Conservation (phyloP, 1,284 basidiomycete species). For the Anthracocystis setariae region DNA sequence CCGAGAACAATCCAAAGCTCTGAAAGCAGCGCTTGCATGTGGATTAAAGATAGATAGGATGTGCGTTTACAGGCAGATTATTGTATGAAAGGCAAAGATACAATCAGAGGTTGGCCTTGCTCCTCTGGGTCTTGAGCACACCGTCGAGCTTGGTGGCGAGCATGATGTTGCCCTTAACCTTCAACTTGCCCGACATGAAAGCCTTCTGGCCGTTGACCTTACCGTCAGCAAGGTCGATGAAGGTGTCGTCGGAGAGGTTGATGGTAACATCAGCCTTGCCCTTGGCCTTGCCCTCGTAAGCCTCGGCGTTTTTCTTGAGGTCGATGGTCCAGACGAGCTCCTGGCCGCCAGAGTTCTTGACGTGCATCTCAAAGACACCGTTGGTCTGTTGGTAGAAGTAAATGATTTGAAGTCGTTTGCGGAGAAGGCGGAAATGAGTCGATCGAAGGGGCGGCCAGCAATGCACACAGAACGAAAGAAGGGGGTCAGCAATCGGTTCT, state of each 20-base stretch:
- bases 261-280: constrained; percentile 68
- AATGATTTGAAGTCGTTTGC: neutral
- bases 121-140: constrained; percentile 60
- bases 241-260: constrained; percentile 66
- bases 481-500: too few relatives aligned
- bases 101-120: constrained; percentile 59
- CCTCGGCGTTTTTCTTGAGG: constrained; percentile 77
- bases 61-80: too few relatives aligned
- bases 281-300: constrained; percentile 67
- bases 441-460: too few relatives aligned
- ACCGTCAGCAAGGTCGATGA: constrained; percentile 66
- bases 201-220: constrained; percentile 68
- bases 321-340: constrained; percentile 83
- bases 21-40: neutral
- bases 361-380: constrained; percentile 87
- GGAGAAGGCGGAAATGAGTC: neutral
- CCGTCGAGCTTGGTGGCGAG: constrained; percentile 63
- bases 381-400: constrained; percentile 75
- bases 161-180: constrained; percentile 68
- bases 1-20: too few relatives aligned
- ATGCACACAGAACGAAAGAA: neutral
- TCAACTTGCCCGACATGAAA: constrained; percentile 67
- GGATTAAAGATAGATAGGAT: neutral
- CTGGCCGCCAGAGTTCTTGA: constrained; percentile 81
- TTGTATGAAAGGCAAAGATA: neutral